Base-by-base conservation (phyloP, 2,329 filamentous ascomycete species). In the Arthrinium phaeospermum region DNA sequence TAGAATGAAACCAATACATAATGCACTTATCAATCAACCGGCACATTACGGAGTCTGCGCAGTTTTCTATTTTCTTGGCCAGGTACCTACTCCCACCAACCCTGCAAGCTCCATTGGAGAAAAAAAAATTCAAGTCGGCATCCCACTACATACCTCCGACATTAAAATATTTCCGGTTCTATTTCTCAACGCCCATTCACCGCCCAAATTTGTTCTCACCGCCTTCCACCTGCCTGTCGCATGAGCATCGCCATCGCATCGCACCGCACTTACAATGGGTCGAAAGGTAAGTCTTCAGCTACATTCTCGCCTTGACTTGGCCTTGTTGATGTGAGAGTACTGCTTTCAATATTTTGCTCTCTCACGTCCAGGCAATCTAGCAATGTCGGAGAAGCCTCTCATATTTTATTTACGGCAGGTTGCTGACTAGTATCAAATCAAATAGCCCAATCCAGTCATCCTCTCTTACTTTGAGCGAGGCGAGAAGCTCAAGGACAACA, bases 381-480 rank as follows among this genome's bases (percentile, higher is more conserved):
- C 30, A 37, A 61, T 37, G 30, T 8, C 30, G 30, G 30, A 61
- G 19, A 13, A 37, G 8, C 6, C 2, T 19, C 16, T n/a, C 53
- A 61, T 61, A 19, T n/a, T 10, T 41, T 41, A 10, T 37, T 8
- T 64, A 64, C 22, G 34, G 34, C 57, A 41, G 13, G 30, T 64
- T 64, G 57, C 57, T 64, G 57, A 64, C 34, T n/a, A 64, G 57
- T n/a, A 41, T 41, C 57, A 12, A 64, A 22, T 41, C 34, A 64
- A n/a, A 64, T 64, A 64, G 57, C 57, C 57, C 57, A 64, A 64
- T 24, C 57, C 57, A 78, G 87, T 97, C 77, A 95, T 98, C 81
- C 88, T 94, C 82, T 91, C 96, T 83, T 96, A 94, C 86, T 98
- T 98, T 82, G 91, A 94, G 81, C 91, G 95, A 77, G 95, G 95